These are phyloP conservation scores for Prunus armeniaca DNA, from an alignment of 306 rosid genomes.

Conservation along the genomic window DNA sequence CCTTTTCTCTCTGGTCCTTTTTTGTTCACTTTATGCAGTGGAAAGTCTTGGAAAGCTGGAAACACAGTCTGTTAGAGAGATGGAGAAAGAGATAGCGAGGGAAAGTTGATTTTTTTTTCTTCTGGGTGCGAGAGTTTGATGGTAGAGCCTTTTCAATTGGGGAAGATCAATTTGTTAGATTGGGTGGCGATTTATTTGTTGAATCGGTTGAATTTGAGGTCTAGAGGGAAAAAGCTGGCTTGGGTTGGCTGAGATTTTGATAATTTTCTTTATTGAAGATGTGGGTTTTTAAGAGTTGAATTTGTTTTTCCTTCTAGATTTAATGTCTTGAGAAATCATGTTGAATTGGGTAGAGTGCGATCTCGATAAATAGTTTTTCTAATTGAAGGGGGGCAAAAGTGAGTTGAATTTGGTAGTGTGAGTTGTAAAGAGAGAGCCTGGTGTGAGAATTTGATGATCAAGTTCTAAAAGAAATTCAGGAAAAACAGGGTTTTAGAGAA, in stretches of 20 bases:
- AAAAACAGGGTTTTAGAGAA: background rate
- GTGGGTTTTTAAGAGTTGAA: background rate
- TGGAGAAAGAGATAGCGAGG: background rate
- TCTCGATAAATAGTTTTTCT: slow-evolving; percentile 9
- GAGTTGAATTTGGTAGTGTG: slow-evolving; percentile 7
- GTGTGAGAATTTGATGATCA: background rate
- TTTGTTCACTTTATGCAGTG: background rate
- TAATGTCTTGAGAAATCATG: background rate
- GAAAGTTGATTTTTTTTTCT: background rate
- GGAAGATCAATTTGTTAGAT: background rate
- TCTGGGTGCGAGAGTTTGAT: background rate
- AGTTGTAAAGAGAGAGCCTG: slow-evolving; percentile 3
- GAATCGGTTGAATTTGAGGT: slow-evolving; percentile 15
- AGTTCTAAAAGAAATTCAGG: background rate
- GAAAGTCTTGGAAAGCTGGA: background rate
- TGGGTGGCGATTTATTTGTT: background rate
- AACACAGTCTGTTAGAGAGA: background rate
- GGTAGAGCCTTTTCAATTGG: background rate
- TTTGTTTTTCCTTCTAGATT: background rate
- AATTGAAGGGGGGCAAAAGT: background rate
- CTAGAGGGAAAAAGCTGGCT: slow-evolving; percentile 16
- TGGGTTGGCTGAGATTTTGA: slow-evolving; percentile 19
- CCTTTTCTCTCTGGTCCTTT: background rate
- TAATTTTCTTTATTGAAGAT: background rate
- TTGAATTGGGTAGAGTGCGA: slow-evolving; percentile 7